Conservation (phyloP, 2,329 filamentous ascomycete genomes). For the Epichloe gansuensis region DNA sequence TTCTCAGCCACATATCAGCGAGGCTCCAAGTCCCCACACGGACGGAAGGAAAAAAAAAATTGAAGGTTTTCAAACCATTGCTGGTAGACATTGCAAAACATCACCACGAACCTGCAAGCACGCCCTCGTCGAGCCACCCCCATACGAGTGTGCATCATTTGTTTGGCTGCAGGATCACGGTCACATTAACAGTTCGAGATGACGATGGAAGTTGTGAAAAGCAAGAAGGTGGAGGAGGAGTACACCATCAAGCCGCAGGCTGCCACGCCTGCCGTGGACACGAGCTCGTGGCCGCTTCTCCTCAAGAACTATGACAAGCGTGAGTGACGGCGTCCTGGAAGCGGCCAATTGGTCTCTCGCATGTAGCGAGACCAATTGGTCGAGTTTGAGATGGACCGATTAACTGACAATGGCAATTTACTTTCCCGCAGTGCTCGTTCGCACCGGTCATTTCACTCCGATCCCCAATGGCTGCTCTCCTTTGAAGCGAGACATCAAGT, state of each 20-base stretch:
- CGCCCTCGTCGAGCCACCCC: conserved; percentile 10
- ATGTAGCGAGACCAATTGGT: neutral
- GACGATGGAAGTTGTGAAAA: conserved; percentile 34
- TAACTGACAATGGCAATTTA: conserved; percentile 3
- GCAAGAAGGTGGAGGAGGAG: conserved; percentile 45
- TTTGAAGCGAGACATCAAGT: conserved; percentile 87
- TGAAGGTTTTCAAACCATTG: conserved; percentile 8
- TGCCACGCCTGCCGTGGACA: conserved; percentile 64
- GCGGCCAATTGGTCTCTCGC: neutral
- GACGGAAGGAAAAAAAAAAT: conserved; percentile 10
- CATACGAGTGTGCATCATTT: conserved; percentile 10
- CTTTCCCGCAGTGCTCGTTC: conserved; percentile 56
- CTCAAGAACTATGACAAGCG: conserved; percentile 92
- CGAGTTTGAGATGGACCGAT: neutral
- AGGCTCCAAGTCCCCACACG: conserved; percentile 11
- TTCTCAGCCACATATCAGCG: conserved; percentile 6
- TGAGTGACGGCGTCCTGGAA: conserved; percentile 33
- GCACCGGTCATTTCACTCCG: conserved; percentile 92
- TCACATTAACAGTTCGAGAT: conserved; percentile 16
- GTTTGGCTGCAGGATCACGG: conserved; percentile 7
- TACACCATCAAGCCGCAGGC: conserved; percentile 89
- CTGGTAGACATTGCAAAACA: conserved; percentile 7
- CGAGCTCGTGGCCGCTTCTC: conserved; percentile 82
- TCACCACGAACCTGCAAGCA: conserved; percentile 9
- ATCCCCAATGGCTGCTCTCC: conserved; percentile 89